Percentiles rank a stretch among this genome's conserved stretches.
phyloP scores from a whole-genome alignment of 2,329 filamentous ascomycete genomes.

The Fusarium compactum region DNA sequence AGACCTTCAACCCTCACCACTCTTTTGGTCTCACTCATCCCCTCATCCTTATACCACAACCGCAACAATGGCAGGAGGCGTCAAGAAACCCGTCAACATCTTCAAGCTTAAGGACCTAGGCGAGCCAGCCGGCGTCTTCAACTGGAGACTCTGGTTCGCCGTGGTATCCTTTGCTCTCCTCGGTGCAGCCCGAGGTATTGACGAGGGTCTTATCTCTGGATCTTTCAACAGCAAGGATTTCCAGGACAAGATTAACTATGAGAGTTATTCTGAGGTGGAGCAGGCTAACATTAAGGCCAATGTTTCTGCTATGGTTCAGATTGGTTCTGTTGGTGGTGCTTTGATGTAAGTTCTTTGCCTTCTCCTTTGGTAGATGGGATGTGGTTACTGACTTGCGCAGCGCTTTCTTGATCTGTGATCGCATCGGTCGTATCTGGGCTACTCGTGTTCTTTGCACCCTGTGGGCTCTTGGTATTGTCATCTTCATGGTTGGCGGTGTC shows the following conservation, averaged over 20 bases:
- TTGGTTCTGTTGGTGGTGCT: slow-evolving; percentile 79
- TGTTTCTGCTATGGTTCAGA: slow-evolving; percentile 84
- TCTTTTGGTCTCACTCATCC: not conserved
- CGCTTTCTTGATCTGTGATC: slow-evolving; percentile 69
- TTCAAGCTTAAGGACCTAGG: slow-evolving; percentile 73
- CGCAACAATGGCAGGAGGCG: slow-evolving; percentile 60
- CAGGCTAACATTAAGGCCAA: slow-evolving; percentile 79
- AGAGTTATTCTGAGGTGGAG: slow-evolving; percentile 63
- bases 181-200: slow-evolving; percentile 81
- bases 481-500: slow-evolving; percentile 66
- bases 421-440: slow-evolving; percentile 72
- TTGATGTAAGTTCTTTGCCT: slow-evolving; percentile 58
- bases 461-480: slow-evolving; percentile 69
- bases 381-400: slow-evolving; percentile 49
- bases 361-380: slow-evolving; percentile 4
- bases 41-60: not conserved
- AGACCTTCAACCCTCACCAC: not conserved
- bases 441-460: slow-evolving; percentile 68
- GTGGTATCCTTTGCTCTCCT: slow-evolving; percentile 80
- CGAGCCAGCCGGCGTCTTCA: slow-evolving; percentile 78
- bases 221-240: slow-evolving; percentile 77
- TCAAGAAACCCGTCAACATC: slow-evolving; percentile 70
- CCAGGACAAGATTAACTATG: slow-evolving; percentile 68
- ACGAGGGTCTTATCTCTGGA: slow-evolving; percentile 82
- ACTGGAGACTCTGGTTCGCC: slow-evolving; percentile 83